These are phyloP conservation scores for Neurospora sp. DNA, from an alignment of 495 filamentous ascomycete species.

Conservation along the genomic window DNA sequence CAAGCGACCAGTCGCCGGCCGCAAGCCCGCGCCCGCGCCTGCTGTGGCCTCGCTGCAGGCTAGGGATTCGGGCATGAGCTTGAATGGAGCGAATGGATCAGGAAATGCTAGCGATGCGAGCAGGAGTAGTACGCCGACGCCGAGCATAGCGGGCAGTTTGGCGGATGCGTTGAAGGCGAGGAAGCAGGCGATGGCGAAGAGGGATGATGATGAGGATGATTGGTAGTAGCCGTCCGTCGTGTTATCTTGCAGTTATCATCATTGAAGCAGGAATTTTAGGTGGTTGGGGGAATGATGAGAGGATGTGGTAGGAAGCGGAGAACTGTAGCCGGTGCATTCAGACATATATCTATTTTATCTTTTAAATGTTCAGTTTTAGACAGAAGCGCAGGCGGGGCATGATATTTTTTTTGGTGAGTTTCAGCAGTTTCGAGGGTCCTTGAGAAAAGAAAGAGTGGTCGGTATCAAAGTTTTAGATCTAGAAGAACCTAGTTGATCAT, in stretches of 20 bases:
- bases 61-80: conserved; percentile 62
- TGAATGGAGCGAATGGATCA: conserved; percentile 53
- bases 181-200: conserved; percentile 54
- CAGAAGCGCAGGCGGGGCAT: background rate
- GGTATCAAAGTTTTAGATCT: background rate
- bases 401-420: background rate
- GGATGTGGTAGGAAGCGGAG: background rate
- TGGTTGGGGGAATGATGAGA: too few species aligned
- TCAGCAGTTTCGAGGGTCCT: background rate
- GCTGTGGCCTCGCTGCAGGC: conserved; percentile 44
- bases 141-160: conserved; percentile 71
- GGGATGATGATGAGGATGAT: conserved; percentile 60
- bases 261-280: background rate
- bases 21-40: conserved; percentile 48
- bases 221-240: conserved; percentile 32
- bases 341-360: background rate
- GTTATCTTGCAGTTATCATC: background rate
- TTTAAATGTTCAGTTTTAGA: background rate
- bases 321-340: background rate
- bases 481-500: background rate
- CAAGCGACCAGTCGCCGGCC: conserved; percentile 65
- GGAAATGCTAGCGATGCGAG: conserved; percentile 40
- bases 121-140: conserved; percentile 54
- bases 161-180: conserved; percentile 71
- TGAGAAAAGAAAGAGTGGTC: background rate